A percentile compares a stretch with the other conserved stretches of the same genome.
Evolutionary conservation across 768 basidiomycete genomes (phyloP).

Genomic region (Candolleomyces aberdarensis): DNA sequence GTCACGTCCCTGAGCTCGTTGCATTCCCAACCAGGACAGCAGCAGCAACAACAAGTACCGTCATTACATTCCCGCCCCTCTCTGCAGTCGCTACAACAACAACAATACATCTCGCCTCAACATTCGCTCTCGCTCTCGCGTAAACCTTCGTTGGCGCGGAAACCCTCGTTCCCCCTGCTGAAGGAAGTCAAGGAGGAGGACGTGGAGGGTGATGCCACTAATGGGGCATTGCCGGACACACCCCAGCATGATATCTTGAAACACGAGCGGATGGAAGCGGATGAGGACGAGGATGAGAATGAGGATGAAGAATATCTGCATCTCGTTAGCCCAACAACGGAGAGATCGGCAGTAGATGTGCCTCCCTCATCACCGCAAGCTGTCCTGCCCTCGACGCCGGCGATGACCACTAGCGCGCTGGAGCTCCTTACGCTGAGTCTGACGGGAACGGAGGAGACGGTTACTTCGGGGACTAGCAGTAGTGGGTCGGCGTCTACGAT

Average conservation of each 20-base stretch:
- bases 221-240: background rate
- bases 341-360: background rate
- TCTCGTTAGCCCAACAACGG: background rate
- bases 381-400: too few relatives aligned
- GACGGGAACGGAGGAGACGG: background rate
- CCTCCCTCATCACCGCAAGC: too few relatives aligned
- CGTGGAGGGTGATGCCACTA: background rate
- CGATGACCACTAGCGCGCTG: too few relatives aligned
- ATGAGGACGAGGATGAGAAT: background rate
- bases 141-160: background rate
- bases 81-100: background rate
- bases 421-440: background rate
- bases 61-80: background rate
- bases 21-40: background rate
- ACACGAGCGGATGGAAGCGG: background rate
- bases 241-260: background rate
- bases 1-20: background rate
- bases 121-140: background rate
- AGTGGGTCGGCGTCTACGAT: background rate
- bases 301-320: too few relatives aligned
- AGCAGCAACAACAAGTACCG: background rate
- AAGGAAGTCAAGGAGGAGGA: conserved; percentile 1
- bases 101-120: background rate
- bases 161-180: background rate
- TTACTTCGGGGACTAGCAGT: background rate